Evolutionary conservation across 305 asterid species (phyloP).

Genomic region (Fraxinus baroniana): DNA sequence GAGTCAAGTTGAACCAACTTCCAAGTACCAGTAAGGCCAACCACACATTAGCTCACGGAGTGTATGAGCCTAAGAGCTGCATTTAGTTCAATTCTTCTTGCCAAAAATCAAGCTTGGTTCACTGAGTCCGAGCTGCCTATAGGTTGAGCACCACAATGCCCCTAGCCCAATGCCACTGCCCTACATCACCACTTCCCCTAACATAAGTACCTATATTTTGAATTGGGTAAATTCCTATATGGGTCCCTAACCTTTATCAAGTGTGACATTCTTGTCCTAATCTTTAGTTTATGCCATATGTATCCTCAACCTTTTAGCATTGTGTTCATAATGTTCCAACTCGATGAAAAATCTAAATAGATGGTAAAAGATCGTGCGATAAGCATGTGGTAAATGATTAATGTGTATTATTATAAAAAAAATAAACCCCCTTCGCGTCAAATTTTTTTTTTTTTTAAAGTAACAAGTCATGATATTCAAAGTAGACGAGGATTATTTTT

Average conservation of each 20-base stretch:
- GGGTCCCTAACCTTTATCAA: background rate
- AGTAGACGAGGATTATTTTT: background rate
- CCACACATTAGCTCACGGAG: background rate
- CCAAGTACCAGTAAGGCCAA: background rate
- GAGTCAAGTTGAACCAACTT: background rate
- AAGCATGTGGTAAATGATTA: background rate
- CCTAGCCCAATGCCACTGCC: background rate
- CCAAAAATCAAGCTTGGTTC: background rate
- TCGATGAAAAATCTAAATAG: background rate
- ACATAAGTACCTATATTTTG: background rate
- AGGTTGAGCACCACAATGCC: background rate
- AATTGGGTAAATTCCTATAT: background rate
- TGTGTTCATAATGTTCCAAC: background rate
- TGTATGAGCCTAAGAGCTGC: background rate
- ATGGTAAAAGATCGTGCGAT: too few species aligned
- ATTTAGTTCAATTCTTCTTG: background rate
- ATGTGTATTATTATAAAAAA: background rate
- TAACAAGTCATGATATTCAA: too few species aligned
- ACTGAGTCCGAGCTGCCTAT: background rate
- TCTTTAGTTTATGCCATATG: background rate
- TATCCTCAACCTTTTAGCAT: background rate
- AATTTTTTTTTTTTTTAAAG: too few species aligned
- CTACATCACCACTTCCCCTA: background rate
- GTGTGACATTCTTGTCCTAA: background rate
- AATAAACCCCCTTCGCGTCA: background rate